Percentiles rank a stretch among this genome's conserved stretches.
Evolutionary conservation across 129 eudicot species (phyloP).

Genomic region (Flaveria linearis): DNA sequence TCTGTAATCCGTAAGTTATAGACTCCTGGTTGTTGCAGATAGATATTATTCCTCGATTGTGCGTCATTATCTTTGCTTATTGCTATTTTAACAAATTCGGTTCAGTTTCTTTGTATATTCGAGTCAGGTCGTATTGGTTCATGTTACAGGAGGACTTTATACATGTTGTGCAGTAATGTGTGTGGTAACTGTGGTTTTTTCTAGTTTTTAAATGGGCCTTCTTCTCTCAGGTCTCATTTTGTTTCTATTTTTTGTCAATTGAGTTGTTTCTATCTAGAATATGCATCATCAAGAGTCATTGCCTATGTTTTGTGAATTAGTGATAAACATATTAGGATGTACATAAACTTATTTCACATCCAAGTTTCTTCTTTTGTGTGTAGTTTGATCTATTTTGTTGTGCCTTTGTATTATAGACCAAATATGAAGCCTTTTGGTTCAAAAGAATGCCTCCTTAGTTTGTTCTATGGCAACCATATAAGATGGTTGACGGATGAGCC

Average conservation of each 20-base stretch:
- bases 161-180: constrained; percentile 5
- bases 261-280: background rate
- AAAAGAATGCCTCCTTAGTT: too few relatives aligned
- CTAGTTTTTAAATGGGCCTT: background rate
- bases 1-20: background rate
- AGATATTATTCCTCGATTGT: background rate
- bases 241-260: background rate
- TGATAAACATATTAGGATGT: background rate
- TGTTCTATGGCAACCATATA: too few relatives aligned
- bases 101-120: constrained; percentile 4
- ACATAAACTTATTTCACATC: constrained; percentile 3
- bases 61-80: background rate
- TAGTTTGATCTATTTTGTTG: background rate
- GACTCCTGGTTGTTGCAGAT: background rate
- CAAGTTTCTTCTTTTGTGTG: background rate
- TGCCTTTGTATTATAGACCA: constrained; percentile 5
- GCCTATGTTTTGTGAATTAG: background rate
- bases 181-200: background rate
- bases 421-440: background rate
- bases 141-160: constrained; percentile 6
- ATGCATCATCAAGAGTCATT: background rate
- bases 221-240: background rate
- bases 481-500: too few relatives aligned
- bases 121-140: background rate
- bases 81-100: background rate